Evolutionary conservation across 148 eudicot genomes (phyloP).

Genomic region (Nepenthes gracilis): DNA sequence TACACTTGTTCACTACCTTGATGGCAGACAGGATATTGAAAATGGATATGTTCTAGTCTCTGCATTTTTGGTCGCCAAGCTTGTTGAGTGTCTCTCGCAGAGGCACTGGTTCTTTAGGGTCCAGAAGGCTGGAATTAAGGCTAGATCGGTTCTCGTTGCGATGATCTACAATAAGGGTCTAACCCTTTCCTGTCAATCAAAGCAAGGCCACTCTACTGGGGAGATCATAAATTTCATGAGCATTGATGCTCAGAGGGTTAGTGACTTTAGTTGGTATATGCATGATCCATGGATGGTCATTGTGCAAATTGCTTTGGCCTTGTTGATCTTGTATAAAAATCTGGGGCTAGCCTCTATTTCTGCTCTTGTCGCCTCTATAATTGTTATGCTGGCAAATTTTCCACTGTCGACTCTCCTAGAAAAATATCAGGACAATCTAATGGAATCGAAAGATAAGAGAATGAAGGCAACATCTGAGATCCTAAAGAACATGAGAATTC

Average conservation of each 20-base stretch:
- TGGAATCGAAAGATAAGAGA: slow-evolving; percentile 43
- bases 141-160: slow-evolving; percentile 39
- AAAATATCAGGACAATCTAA: slow-evolving; percentile 30
- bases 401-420: slow-evolving; percentile 31
- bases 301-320: slow-evolving; percentile 39
- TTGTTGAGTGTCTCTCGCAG: slow-evolving; percentile 36
- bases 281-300: slow-evolving; percentile 58
- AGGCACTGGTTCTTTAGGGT: slow-evolving; percentile 48
- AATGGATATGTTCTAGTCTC: slow-evolving; percentile 34
- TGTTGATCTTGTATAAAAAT: slow-evolving; percentile 34
- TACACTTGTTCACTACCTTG: slow-evolving; percentile 44
- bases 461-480: slow-evolving; percentile 49
- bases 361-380: slow-evolving; percentile 30
- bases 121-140: slow-evolving; percentile 36
- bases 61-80: slow-evolving; percentile 35
- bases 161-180: slow-evolving; percentile 49
- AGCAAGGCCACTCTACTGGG: slow-evolving; percentile 48
- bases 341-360: slow-evolving; percentile 53
- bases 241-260: slow-evolving; percentile 54
- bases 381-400: slow-evolving; percentile 38
- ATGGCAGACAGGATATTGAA: slow-evolving; percentile 22
- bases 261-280: slow-evolving; percentile 44
- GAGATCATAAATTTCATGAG: slow-evolving; percentile 62
- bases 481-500: slow-evolving; percentile 40
- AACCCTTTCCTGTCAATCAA: slow-evolving; percentile 46